phyloP scores from a whole-genome alignment of 805 yeast species.

The Metschnikowia rubicola region DNA sequence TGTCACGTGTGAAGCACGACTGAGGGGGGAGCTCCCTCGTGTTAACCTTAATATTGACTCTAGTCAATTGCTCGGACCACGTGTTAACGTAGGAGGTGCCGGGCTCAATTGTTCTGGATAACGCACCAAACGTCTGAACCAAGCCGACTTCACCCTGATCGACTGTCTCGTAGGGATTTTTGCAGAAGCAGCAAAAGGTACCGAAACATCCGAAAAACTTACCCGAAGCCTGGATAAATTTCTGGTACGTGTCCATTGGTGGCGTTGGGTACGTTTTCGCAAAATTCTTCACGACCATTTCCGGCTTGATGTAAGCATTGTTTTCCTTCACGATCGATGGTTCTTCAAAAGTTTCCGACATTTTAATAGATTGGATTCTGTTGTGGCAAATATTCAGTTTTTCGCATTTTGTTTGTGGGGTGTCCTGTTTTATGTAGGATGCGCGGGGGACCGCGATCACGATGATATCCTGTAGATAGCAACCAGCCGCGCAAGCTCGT shows the following conservation, averaged over 20 bases:
- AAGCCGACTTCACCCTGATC: slow-evolving; percentile 69
- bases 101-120: slow-evolving; percentile 63
- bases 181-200: slow-evolving; percentile 52
- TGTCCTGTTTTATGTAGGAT: no score
- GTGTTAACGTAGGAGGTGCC: slow-evolving; percentile 64
- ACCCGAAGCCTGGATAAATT: slow-evolving; percentile 41
- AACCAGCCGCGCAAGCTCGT: no score
- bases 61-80: slow-evolving; percentile 53
- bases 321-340: slow-evolving; percentile 10
- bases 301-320: slow-evolving; percentile 28
- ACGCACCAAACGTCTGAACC: slow-evolving; percentile 62
- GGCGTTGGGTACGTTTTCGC: slow-evolving; percentile 42
- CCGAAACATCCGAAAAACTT: slow-evolving; percentile 50
- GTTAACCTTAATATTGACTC: slow-evolving; percentile 53
- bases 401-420: background rate
- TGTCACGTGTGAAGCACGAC: slow-evolving; percentile 67
- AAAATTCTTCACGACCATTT: slow-evolving; percentile 40
- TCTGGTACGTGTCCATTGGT: slow-evolving; percentile 39
- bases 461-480: no score
- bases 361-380: background rate
- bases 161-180: slow-evolving; percentile 59
- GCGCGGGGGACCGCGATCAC: no score
- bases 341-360: slow-evolving; percentile 6
- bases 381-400: background rate
- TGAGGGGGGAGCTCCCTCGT: slow-evolving; percentile 66